phyloP scores from a whole-genome alignment of 371 early-diverging fungal genomes.

The Lichtheimia ornata region DNA sequence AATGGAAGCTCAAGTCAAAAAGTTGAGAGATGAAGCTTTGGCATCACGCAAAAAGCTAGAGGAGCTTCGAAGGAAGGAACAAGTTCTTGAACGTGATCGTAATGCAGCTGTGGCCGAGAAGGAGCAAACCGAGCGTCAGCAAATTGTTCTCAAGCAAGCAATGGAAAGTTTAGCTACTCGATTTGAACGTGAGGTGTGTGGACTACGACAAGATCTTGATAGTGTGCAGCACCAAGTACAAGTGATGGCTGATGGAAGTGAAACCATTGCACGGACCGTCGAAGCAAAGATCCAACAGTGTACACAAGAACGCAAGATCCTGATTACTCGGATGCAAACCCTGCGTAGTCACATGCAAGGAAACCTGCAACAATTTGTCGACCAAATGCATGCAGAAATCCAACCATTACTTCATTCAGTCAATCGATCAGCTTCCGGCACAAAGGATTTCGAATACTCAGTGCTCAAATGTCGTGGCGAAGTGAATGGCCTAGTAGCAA shows the following conservation, averaged over 20 bases:
- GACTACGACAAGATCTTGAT: conserved; percentile 25
- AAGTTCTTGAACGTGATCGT: conserved; percentile 40
- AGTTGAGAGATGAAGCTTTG: conserved; percentile 45
- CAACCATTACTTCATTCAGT: conserved; percentile 19
- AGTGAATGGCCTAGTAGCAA: conserved; percentile 36
- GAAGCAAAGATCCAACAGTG: conserved; percentile 14
- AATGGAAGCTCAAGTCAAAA: conserved; percentile 44
- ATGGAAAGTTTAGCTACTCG: conserved; percentile 27
- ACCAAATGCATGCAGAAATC: conserved; percentile 27
- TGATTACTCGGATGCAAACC: conserved; percentile 7
- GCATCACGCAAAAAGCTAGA: conserved; percentile 44
- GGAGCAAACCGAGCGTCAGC: conserved; percentile 33
- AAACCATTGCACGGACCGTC: conserved; percentile 9
- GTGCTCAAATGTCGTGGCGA: conserved; percentile 40
- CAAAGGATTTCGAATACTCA: conserved; percentile 29
- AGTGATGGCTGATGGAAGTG: conserved; percentile 21
- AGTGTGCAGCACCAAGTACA: conserved; percentile 20
- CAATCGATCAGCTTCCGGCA: conserved; percentile 9
- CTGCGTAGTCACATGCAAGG: conserved; percentile 18
- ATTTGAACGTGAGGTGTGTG: conserved; percentile 31
- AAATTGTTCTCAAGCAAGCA: conserved; percentile 24
- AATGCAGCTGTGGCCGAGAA: conserved; percentile 37
- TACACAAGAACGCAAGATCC: conserved; percentile 8
- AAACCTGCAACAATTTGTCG: conserved; percentile 23
- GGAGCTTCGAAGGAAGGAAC: conserved; percentile 38